These are phyloP conservation scores for Stephanodiscus minutulus DNA, from an alignment of 108 stramenopile genomes.

Conservation along the genomic window DNA sequence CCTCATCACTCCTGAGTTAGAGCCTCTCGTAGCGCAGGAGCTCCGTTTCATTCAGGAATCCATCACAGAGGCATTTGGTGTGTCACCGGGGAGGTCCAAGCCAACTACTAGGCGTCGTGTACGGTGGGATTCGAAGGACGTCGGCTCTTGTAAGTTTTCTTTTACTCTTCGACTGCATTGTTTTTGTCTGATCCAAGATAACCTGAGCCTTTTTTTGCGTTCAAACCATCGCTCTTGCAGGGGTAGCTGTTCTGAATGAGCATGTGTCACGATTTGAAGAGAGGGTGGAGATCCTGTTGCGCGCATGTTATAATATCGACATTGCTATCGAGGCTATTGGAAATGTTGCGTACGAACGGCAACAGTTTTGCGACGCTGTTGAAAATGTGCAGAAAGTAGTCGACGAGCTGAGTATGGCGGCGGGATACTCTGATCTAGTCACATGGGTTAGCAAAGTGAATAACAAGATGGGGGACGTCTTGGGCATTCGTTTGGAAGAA, in stretches of 20 bases:
- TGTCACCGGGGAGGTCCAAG: constrained; percentile 62
- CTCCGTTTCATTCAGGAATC: constrained; percentile 72
- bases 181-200: not conserved
- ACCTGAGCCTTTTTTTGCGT: not conserved
- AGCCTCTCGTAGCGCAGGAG: constrained; percentile 80
- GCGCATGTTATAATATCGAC: constrained; percentile 74
- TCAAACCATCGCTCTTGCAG: not conserved
- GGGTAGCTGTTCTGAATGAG: constrained; percentile 83
- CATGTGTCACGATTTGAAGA: constrained; percentile 85
- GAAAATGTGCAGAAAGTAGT: constrained; percentile 87
- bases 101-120: constrained; percentile 69
- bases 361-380: constrained; percentile 63
- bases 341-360: constrained; percentile 63
- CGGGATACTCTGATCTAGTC: constrained; percentile 76
- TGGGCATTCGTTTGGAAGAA: constrained; percentile 65
- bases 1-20: constrained; percentile 71
- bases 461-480: constrained; percentile 59
- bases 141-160: constrained; percentile 59
- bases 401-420: constrained; percentile 88
- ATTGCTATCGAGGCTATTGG: constrained; percentile 52
- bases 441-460: constrained; percentile 78
- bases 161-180: not conserved
- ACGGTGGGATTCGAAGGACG: constrained; percentile 79
- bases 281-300: constrained; percentile 77
- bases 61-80: constrained; percentile 83